phyloP scores from a whole-genome alignment of 257 asterid species.

The Solanum microdontum region DNA sequence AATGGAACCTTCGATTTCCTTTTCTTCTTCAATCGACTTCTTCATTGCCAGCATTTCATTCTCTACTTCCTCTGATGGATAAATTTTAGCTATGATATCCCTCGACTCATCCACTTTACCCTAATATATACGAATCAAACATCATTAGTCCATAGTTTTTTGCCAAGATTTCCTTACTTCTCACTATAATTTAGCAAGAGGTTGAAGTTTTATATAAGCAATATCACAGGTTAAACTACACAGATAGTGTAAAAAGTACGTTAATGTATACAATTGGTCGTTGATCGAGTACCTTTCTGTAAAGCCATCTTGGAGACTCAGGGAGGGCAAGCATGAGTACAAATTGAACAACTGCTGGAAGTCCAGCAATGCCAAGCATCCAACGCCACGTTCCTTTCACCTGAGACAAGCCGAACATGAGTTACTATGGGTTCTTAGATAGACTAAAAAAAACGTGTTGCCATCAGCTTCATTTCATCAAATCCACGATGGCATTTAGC shows the following conservation, averaged over 20 bases:
- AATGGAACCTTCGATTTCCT: slow-evolving; percentile 4
- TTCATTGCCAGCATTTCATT: slow-evolving; percentile 22
- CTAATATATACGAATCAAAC: slow-evolving; percentile 1
- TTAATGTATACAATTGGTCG: neutral
- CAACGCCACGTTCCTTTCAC: slow-evolving; percentile 32
- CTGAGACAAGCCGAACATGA: neutral
- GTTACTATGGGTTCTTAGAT: neutral
- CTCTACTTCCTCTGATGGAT: slow-evolving; percentile 25
- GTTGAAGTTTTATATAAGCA: neutral
- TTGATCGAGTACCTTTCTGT: slow-evolving; percentile 11
- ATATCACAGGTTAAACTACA: neutral
- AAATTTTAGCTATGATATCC: slow-evolving; percentile 30
- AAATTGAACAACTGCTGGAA: slow-evolving; percentile 23
- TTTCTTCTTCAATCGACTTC: slow-evolving; percentile 13
- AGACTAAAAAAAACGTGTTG: neutral
- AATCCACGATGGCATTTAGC: neutral
- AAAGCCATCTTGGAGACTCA: slow-evolving; percentile 36
- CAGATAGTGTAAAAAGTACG: neutral
- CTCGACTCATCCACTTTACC: slow-evolving; percentile 20
- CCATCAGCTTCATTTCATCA: neutral
- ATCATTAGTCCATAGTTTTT: neutral
- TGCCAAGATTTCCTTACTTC: neutral
- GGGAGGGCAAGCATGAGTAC: slow-evolving; percentile 25
- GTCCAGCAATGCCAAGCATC: slow-evolving; percentile 33
- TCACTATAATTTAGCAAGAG: neutral